phyloP scores from a whole-genome alignment of 805 yeast species.

The Priceomyces melissophilus region DNA sequence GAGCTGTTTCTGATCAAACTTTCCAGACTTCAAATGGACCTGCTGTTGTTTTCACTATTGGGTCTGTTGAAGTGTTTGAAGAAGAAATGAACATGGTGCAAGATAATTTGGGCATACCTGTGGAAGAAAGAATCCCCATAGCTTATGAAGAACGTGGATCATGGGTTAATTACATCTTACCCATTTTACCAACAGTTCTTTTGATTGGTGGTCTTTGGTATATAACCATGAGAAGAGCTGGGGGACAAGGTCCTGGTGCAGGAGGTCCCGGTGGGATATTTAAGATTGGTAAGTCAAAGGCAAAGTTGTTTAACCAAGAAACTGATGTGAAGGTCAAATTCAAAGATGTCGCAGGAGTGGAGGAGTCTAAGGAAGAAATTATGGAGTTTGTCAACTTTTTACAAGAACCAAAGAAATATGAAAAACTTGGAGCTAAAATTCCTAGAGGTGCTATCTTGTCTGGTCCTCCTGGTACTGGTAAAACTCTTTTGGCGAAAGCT shows the following conservation, averaged over 20 bases:
- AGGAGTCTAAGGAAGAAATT: constrained; percentile 90
- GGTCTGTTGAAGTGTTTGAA: constrained; percentile 82
- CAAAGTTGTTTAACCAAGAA: constrained; percentile 78
- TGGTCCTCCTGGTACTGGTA: constrained; percentile 98
- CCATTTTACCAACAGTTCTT: constrained; percentile 76
- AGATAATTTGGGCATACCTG: constrained; percentile 62
- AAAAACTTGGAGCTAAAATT: constrained; percentile 85
- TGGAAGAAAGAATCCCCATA: constrained; percentile 73
- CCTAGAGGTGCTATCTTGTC: constrained; percentile 93
- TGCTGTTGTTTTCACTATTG: constrained; percentile 74
- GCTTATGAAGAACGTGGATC: constrained; percentile 68
- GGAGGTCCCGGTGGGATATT: constrained; percentile 56
- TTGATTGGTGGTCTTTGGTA: constrained; percentile 77
- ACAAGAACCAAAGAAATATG: constrained; percentile 81
- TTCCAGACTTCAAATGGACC: constrained; percentile 39
- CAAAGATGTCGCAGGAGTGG: constrained; percentile 91
- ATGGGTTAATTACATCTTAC: constrained; percentile 57
- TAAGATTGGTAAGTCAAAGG: constrained; percentile 74
- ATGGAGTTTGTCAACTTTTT: constrained; percentile 92
- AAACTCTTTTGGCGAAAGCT: constrained; percentile 86
- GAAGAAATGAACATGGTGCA: constrained; percentile 75
- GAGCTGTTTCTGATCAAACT: constrained; percentile 41
- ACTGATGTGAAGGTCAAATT: constrained; percentile 78
- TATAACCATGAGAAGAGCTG: constrained; percentile 53
- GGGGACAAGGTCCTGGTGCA: constrained; percentile 41